Evolutionary conservation across 108 stramenopile genomes (phyloP).

Genomic region (Chaetoceros tenuissimus): DNA sequence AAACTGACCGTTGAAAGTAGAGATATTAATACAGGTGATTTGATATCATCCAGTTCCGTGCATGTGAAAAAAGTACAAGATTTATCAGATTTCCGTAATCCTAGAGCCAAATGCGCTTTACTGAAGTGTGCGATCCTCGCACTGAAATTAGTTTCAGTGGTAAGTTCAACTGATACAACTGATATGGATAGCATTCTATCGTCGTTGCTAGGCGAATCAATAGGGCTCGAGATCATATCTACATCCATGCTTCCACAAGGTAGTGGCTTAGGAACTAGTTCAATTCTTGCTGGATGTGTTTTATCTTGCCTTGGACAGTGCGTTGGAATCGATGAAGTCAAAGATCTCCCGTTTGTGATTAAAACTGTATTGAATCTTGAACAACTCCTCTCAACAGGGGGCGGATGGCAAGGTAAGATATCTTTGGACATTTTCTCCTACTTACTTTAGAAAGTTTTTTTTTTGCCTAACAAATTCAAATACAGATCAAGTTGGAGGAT

Average conservation of each 20-base stretch:
- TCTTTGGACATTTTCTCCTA: too few relatives aligned
- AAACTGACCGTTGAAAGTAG: conserved; percentile 43
- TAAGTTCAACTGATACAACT: neutral
- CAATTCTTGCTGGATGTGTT: conserved; percentile 69
- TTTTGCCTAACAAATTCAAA: too few relatives aligned
- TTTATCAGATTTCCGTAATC: conserved; percentile 39
- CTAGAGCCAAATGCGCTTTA: conserved; percentile 48
- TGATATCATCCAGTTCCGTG: neutral
- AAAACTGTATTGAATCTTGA: conserved; percentile 58
- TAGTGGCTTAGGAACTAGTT: conserved; percentile 77
- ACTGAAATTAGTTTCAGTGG: conserved; percentile 37
- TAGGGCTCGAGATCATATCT: conserved; percentile 55
- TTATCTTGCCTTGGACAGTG: conserved; percentile 39
- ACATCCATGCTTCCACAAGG: conserved; percentile 69
- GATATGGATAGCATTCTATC: conserved; percentile 9
- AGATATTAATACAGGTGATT: conserved; percentile 23
- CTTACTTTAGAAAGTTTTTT: too few relatives aligned
- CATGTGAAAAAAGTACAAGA: conserved; percentile 15
- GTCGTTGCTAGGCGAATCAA: neutral
- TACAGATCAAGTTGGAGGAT: neutral
- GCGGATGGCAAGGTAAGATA: conserved; percentile 91
- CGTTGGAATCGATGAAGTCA: conserved; percentile 30
- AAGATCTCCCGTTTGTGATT: conserved; percentile 23
- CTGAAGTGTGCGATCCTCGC: conserved; percentile 57
- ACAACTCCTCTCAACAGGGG: conserved; percentile 72